Base-by-base conservation (phyloP, 108 stramenopile species). In the Seminavis robusta region DNA sequence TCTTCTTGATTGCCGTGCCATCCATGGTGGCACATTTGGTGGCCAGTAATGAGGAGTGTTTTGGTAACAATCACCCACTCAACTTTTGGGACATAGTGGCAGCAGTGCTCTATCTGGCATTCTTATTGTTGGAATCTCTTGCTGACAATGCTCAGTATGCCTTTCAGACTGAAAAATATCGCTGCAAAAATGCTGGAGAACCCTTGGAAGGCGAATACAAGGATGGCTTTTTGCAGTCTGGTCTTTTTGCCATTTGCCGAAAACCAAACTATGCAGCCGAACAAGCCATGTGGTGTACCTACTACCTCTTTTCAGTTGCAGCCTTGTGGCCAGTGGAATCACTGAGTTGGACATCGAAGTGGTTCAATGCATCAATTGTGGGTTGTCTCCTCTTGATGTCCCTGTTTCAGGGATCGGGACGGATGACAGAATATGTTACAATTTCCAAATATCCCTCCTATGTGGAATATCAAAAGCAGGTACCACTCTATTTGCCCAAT, bases 261-360 rank as follows among this genome's bases (percentile, higher is more conserved):
- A 90, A 90, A 49, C 87, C 87, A n/a, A 84, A 84, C 46, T 89
- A 89, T 60, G 77, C 80, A 4, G 71, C 65, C 1, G 87, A 89
- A 43, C 87, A 84, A 64, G 42, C 34, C 1, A 54, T 78, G 29
- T 89, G 87, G 87, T 71, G 84, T 21, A 69, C 67, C 17, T 82
- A 54, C 47, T 82, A 78, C 43, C 33, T 83, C 0, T 89, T 84
- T 67, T 69, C 79, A 17, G 49, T 84, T 6, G 73, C 77, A 26
- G 77, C 77, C 7, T n/a, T n/a, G n/a, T n/a, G n/a, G n/a, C n/a
- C n/a, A n/a, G n/a, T n/a, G n/a, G n/a, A n/a, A n/a, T n/a, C n/a
- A n/a, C n/a, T n/a, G n/a, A n/a, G n/a, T n/a, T n/a, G n/a, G n/a
- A 62, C 50, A 3, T 37, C 52, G 15, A 36, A 42, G 3, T 29